Percentiles rank a stretch among this genome's conserved stretches.
phyloP scores from a whole-genome alignment of 257 asterid genomes.

The Solanum raphanifolium region DNA sequence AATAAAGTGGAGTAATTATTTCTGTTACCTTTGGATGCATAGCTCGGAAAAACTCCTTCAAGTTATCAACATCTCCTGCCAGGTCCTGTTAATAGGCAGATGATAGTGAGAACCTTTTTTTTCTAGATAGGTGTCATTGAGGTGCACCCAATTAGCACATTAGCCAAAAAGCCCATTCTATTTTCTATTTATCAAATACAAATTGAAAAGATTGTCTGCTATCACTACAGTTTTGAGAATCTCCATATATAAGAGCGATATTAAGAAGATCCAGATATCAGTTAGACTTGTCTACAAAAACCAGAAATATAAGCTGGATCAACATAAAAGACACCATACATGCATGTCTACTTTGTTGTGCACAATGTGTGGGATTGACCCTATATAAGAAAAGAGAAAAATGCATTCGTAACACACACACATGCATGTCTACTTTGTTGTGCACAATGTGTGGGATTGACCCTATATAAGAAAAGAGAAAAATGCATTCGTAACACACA shows the following conservation, averaged over 20 bases:
- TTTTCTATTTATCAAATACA: neutral
- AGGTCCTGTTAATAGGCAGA: constrained; percentile 48
- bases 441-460: neutral
- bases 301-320: neutral
- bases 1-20: neutral
- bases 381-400: neutral
- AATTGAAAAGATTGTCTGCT: neutral
- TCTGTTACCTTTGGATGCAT: constrained; percentile 66
- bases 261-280: neutral
- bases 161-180: neutral
- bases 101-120: neutral
- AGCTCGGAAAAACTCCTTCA: constrained; percentile 65
- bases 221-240: neutral
- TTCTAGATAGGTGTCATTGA: neutral
- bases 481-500: neutral
- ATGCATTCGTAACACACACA: neutral
- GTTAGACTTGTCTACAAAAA: neutral
- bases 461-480: neutral
- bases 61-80: constrained; percentile 70
- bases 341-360: neutral
- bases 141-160: neutral
- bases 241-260: neutral
- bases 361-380: neutral
- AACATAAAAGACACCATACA: neutral
- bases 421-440: neutral